Evolutionary conservation across 306 rosid genomes (phyloP).

Genomic region (Pachyrhizus erosus): DNA sequence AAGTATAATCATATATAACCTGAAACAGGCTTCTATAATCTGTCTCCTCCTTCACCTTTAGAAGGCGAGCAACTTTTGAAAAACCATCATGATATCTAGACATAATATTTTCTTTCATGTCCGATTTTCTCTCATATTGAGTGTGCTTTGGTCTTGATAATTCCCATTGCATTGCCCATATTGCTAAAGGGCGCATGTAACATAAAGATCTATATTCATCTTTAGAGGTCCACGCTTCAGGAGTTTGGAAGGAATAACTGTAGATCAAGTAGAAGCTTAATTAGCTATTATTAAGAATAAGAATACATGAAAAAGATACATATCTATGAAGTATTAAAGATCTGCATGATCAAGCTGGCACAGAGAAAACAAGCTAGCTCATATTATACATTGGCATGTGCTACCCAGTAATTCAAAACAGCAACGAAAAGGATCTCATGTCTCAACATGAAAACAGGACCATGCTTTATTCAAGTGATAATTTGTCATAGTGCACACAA

Average conservation of each 20-base stretch:
- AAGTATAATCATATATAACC: slow-evolving; percentile 68
- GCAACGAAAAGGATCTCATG: slow-evolving; percentile 3
- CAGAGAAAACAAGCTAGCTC: not conserved
- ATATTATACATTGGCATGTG: slow-evolving; percentile 3
- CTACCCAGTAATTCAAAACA: not conserved
- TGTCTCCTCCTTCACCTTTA: slow-evolving; percentile 66
- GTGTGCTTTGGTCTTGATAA: slow-evolving; percentile 56
- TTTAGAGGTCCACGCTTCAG: slow-evolving; percentile 81
- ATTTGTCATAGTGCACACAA: not conserved
- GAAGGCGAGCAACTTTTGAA: slow-evolving; percentile 71
- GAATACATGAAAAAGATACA: not conserved
- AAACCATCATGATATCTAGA: slow-evolving; percentile 65
- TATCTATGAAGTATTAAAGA: not conserved
- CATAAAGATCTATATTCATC: slow-evolving; percentile 74
- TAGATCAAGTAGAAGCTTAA: slow-evolving; percentile 41
- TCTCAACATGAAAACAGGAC: not conserved
- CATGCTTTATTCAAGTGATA: not conserved
- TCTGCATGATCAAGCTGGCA: slow-evolving; percentile 4
- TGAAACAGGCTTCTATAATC: slow-evolving; percentile 68
- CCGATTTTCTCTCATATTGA: slow-evolving; percentile 45
- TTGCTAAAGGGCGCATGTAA: slow-evolving; percentile 97
- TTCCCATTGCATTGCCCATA: slow-evolving; percentile 99
- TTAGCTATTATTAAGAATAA: slow-evolving; percentile 2
- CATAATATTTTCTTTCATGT: slow-evolving; percentile 55
- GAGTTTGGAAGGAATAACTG: slow-evolving; percentile 93